Evolutionary conservation across 106 monocot genomes (phyloP).

Genomic region (Allium fistulosum): DNA sequence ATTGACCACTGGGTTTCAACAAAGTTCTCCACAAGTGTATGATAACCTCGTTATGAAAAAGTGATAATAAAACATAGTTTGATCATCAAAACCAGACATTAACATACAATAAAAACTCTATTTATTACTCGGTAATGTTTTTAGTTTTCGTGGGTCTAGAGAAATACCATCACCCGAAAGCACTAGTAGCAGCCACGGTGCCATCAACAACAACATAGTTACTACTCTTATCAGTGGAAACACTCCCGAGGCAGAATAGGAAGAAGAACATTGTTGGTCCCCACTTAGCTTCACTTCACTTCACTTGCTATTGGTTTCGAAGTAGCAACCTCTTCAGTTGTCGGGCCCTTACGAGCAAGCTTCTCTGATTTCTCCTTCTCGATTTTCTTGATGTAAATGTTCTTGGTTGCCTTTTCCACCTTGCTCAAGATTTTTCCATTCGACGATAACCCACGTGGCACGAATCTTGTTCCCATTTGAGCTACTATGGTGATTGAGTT

Average conservation of each 20-base stretch:
- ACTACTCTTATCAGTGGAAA: constrained; percentile 38
- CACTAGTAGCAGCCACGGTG: too few species aligned
- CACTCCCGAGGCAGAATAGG: background rate
- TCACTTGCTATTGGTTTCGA: constrained; percentile 11
- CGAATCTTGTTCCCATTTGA: constrained; percentile 19
- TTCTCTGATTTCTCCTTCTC: constrained; percentile 24
- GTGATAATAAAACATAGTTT: too few species aligned
- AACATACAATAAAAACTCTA: background rate
- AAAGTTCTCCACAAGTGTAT: too few species aligned
- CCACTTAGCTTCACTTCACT: constrained; percentile 10
- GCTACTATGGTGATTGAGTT: constrained; percentile 12
- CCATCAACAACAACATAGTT: constrained; percentile 47
- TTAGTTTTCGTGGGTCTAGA: constrained; percentile 45
- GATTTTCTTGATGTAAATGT: constrained; percentile 55
- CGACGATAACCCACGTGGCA: constrained; percentile 28
- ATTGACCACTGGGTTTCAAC: too few species aligned
- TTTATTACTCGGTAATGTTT: constrained; percentile 20
- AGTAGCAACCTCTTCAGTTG: constrained; percentile 16
- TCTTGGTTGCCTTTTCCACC: constrained; percentile 69
- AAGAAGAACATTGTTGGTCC: background rate
- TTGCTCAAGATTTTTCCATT: constrained; percentile 44
- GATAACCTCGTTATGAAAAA: too few species aligned
- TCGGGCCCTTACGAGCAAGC: constrained; percentile 35
- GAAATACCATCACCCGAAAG: constrained; percentile 37
- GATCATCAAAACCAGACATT: too few species aligned